These are phyloP conservation scores for Gymnopilus junonius DNA, from an alignment of 768 basidiomycete species.

Conservation along the genomic window DNA sequence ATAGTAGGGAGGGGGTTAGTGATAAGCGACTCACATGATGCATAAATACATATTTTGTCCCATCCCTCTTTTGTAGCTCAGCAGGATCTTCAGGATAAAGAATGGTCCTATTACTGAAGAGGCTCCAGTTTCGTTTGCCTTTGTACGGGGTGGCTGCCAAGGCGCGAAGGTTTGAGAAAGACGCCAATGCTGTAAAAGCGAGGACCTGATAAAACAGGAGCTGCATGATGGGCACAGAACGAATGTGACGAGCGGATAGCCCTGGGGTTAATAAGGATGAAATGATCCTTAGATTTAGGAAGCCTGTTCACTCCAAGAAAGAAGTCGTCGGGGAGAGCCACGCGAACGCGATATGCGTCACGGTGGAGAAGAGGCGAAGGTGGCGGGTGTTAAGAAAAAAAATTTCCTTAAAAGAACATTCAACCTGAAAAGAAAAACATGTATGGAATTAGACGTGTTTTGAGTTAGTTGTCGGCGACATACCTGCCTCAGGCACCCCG, in stretches of 20 bases:
- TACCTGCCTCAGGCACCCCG: constrained; percentile 12
- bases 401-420: constrained; percentile 13
- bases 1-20: not conserved
- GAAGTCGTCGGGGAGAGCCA: constrained; percentile 7
- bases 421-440: constrained; percentile 8
- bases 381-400: not conserved
- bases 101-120: constrained; percentile 18
- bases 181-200: constrained; percentile 1
- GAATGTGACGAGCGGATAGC: constrained; percentile 18
- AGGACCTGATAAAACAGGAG: not conserved
- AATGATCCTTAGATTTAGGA: not conserved
- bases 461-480: constrained; percentile 1
- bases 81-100: constrained; percentile 24
- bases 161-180: constrained; percentile 1
- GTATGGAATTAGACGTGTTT: constrained; percentile 8
- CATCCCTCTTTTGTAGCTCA: constrained; percentile 42
- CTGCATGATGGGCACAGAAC: constrained; percentile 15
- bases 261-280: constrained; percentile 17
- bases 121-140: constrained; percentile 17
- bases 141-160: constrained; percentile 1
- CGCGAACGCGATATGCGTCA: not conserved
- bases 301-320: constrained; percentile 8
- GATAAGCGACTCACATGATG: constrained; percentile 43
- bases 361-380: not conserved
- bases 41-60: constrained; percentile 56